phyloP scores from a whole-genome alignment of 108 stramenopile genomes.

The Skeletonema potamos region DNA sequence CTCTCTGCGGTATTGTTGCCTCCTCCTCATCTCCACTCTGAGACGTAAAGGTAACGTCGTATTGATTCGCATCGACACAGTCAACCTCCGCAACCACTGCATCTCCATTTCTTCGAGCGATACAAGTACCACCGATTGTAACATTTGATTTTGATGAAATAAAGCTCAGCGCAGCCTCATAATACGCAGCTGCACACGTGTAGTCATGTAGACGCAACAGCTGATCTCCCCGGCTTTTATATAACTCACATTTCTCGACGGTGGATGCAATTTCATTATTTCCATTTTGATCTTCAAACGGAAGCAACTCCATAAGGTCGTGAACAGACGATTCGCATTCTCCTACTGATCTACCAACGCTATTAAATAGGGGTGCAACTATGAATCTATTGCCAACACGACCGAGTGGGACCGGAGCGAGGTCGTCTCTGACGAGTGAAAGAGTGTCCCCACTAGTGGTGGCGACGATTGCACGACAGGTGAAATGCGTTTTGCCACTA shows the following conservation, averaged over 20 bases:
- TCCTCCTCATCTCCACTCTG: constrained; percentile 28
- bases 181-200: constrained; percentile 56
- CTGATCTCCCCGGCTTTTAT: constrained; percentile 61
- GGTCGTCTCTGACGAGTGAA: constrained; percentile 34
- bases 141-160: constrained; percentile 39
- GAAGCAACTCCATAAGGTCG: constrained; percentile 14
- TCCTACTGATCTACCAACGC: constrained; percentile 5
- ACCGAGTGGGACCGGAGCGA: constrained; percentile 18
- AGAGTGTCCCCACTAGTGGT: constrained; percentile 11
- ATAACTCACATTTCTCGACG: background rate
- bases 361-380: constrained; percentile 20
- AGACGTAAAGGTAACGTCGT: constrained; percentile 46
- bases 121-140: constrained; percentile 38
- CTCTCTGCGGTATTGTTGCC: constrained; percentile 10
- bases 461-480: constrained; percentile 40
- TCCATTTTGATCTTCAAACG: constrained; percentile 16
- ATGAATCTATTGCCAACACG: constrained; percentile 12
- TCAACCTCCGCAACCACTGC: constrained; percentile 65
- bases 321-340: constrained; percentile 14
- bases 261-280: background rate
- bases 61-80: constrained; percentile 48
- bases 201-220: constrained; percentile 57
- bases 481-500: constrained; percentile 3
- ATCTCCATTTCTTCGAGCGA: constrained; percentile 47
- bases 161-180: constrained; percentile 53